These are phyloP conservation scores for Cetraspora pellucida DNA, from an alignment of 192 early-diverging fungal species.

Conservation along the genomic window DNA sequence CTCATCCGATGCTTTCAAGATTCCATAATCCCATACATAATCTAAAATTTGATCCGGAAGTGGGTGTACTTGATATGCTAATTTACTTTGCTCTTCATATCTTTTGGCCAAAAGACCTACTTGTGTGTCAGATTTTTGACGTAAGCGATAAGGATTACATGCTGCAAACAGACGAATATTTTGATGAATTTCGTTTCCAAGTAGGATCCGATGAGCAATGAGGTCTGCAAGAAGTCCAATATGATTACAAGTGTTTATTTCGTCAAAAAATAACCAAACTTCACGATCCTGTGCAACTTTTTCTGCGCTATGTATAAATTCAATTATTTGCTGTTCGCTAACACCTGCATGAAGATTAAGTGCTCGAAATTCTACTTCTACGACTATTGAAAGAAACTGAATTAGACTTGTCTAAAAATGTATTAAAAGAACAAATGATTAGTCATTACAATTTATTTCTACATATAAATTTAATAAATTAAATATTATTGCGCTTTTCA, in stretches of 20 bases:
- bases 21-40: constrained; percentile 31
- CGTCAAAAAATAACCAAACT: constrained; percentile 34
- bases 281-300: neutral
- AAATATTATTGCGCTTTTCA: too few species aligned
- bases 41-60: constrained; percentile 28
- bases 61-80: constrained; percentile 32
- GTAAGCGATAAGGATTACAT: constrained; percentile 35
- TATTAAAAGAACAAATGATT: too few species aligned
- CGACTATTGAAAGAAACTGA: constrained; percentile 13
- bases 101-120: constrained; percentile 7
- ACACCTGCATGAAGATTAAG: constrained; percentile 30
- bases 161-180: constrained; percentile 33
- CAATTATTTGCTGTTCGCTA: neutral
- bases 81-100: constrained; percentile 28
- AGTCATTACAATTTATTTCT: too few species aligned
- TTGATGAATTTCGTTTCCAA: constrained; percentile 14
- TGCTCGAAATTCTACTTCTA: constrained; percentile 22
- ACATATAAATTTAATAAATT: too few species aligned
- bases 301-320: neutral
- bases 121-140: neutral
- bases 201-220: constrained; percentile 15
- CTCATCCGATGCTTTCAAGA: constrained; percentile 15
- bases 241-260: constrained; percentile 28
- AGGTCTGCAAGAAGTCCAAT: constrained; percentile 26
- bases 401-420: constrained; percentile 30